Percentiles rank a stretch among this genome's conserved stretches.
These are phyloP conservation scores for Solanum virginianum DNA, from an alignment of 257 asterid species.

Conservation along the genomic window DNA sequence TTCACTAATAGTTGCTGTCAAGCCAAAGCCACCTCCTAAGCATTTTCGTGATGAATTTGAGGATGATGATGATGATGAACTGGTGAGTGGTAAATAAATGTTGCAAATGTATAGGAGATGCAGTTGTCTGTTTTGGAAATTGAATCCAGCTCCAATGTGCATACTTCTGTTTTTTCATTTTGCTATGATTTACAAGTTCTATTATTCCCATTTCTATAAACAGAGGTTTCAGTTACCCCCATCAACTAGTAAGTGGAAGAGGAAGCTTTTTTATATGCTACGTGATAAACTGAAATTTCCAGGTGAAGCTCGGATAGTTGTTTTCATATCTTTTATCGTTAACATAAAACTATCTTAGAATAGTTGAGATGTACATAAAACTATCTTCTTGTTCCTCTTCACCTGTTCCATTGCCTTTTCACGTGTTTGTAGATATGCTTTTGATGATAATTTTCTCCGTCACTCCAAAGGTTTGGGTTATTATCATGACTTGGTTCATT, in stretches of 20 bases:
- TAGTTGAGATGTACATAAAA: too few relatives aligned
- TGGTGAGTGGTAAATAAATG: conserved; percentile 21
- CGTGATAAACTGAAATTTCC: conserved; percentile 70
- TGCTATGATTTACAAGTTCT: background rate
- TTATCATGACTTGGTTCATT: conserved; percentile 56
- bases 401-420: background rate
- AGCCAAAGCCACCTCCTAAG: conserved; percentile 82
- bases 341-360: background rate
- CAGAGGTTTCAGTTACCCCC: conserved; percentile 71
- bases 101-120: conserved; percentile 7
- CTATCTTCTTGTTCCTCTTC: conserved; percentile 12
- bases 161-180: background rate
- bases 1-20: conserved; percentile 63
- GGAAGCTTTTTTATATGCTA: conserved; percentile 45
- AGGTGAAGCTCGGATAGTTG: conserved; percentile 29
- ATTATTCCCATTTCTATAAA: background rate
- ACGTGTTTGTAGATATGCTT: conserved; percentile 48
- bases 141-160: background rate
- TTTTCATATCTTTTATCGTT: background rate
- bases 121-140: background rate
- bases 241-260: conserved; percentile 72
- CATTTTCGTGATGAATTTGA: conserved; percentile 36
- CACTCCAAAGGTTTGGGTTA: conserved; percentile 55
- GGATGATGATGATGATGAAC: conserved; percentile 69
- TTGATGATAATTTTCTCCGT: conserved; percentile 75